phyloP scores from a whole-genome alignment of 2,329 filamentous ascomycete genomes.

The Pseudogymnoascus verrucosus region DNA sequence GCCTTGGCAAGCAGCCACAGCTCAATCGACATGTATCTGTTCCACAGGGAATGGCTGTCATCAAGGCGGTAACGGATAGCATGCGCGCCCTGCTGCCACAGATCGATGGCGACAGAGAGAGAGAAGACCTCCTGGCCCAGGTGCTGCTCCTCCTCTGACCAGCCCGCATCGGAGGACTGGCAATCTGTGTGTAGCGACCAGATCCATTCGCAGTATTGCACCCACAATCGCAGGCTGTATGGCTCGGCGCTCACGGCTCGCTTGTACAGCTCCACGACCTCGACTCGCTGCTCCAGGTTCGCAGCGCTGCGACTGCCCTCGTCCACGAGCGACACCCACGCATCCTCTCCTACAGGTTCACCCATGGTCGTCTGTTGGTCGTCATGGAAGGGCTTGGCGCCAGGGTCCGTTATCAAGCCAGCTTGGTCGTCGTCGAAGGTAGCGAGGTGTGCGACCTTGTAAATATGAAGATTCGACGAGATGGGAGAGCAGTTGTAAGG shows the following conservation, averaged over 20 bases:
- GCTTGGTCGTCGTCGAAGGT: slow-evolving; percentile 1
- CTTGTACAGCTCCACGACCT: slow-evolving; percentile 64
- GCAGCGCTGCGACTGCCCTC: slow-evolving; percentile 56
- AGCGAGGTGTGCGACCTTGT: not conserved
- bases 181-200: slow-evolving; percentile 61
- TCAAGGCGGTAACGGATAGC: slow-evolving; percentile 65
- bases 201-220: slow-evolving; percentile 70
- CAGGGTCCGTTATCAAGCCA: slow-evolving; percentile 6
- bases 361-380: slow-evolving; percentile 19
- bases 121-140: slow-evolving; percentile 66
- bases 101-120: slow-evolving; percentile 54
- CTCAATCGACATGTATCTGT: slow-evolving; percentile 67
- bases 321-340: slow-evolving; percentile 69
- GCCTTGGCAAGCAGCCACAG: slow-evolving; percentile 56
- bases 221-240: slow-evolving; percentile 66
- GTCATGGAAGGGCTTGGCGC: slow-evolving; percentile 9
- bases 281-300: slow-evolving; percentile 59
- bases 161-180: slow-evolving; percentile 46
- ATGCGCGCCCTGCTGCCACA: slow-evolving; percentile 65
- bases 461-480: not conserved
- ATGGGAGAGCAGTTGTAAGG: not conserved
- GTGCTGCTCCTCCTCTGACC: slow-evolving; percentile 60
- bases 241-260: slow-evolving; percentile 64
- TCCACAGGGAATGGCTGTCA: slow-evolving; percentile 73
- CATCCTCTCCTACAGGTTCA: slow-evolving; percentile 64